Evolutionary conservation across 257 asterid genomes (phyloP).

Genomic region (Nicotiana tabacum): DNA sequence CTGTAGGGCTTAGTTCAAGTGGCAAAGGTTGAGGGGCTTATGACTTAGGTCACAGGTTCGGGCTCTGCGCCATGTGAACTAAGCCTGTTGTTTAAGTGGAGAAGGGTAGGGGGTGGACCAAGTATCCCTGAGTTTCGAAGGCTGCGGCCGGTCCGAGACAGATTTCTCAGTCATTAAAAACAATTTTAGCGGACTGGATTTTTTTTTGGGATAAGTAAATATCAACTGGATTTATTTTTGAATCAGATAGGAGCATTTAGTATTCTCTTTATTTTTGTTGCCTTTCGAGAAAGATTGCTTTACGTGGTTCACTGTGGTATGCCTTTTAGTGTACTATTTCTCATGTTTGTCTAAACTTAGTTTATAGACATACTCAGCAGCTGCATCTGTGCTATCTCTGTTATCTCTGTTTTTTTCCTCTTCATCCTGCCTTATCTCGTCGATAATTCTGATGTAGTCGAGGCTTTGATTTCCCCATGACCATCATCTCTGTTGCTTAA

Average conservation of each 20-base stretch:
- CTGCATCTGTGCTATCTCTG: neutral
- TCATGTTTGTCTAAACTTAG: neutral
- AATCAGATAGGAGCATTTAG: neutral
- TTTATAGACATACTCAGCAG: neutral
- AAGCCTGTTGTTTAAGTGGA: too few relatives aligned
- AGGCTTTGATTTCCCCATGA: constrained; percentile 6
- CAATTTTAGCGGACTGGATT: too few relatives aligned
- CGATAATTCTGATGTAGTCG: neutral
- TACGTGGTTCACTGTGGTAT: neutral
- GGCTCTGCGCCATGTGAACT: too few relatives aligned
- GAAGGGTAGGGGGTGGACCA: too few relatives aligned
- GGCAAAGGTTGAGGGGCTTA: too few relatives aligned
- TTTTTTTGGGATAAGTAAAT: neutral
- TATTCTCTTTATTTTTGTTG: neutral
- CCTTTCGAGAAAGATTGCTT: neutral
- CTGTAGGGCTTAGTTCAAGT: too few relatives aligned
- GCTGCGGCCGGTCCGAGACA: too few relatives aligned
- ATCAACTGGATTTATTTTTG: neutral
- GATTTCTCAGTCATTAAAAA: too few relatives aligned
- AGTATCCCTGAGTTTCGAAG: too few relatives aligned
- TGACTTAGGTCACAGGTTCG: too few relatives aligned
- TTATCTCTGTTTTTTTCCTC: neutral
- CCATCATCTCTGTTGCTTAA: constrained; percentile 1
- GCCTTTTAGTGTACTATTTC: neutral
- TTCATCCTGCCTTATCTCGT: neutral